These are phyloP conservation scores for Diaporthe caulivora DNA, from an alignment of 2,329 filamentous ascomycete species.

Conservation along the genomic window DNA sequence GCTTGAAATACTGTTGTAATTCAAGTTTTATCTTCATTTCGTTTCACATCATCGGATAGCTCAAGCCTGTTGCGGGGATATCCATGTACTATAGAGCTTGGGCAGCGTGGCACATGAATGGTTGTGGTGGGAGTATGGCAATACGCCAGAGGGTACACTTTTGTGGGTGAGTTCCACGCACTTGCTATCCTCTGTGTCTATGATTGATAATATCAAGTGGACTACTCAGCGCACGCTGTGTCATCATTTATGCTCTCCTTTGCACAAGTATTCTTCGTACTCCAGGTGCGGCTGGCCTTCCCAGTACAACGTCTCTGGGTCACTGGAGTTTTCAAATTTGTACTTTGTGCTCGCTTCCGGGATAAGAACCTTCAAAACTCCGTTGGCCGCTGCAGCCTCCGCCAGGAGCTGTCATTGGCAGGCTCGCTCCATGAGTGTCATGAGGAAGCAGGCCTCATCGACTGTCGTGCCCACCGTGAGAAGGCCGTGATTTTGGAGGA, in stretches of 20 bases:
- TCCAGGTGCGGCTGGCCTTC: not conserved
- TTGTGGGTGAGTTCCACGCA: not conserved
- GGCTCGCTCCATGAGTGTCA: slow-evolving; percentile 52
- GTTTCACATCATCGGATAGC: no score
- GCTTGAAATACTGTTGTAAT: not conserved
- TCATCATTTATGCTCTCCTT: not conserved
- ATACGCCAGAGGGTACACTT: not conserved
- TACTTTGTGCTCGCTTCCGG: not conserved
- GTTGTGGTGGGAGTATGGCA: not conserved
- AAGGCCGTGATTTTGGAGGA: slow-evolving; percentile 71
- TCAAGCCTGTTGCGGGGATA: no score
- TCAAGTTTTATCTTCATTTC: no score
- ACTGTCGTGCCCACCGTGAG: slow-evolving; percentile 74
- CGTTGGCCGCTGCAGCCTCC: not conserved
- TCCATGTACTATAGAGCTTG: no score
- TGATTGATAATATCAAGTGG: no score
- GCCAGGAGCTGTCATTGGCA: slow-evolving; percentile 22
- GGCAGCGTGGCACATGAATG: no score
- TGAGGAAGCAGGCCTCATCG: slow-evolving; percentile 76
- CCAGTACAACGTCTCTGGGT: not conserved
- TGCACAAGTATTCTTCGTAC: not conserved
- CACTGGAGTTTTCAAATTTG: not conserved
- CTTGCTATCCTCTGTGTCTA: no score
- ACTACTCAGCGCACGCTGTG: no score
- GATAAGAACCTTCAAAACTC: not conserved